Conservation (phyloP, 2,329 filamentous ascomycete species). For the Neocatenulostroma microsporum region DNA sequence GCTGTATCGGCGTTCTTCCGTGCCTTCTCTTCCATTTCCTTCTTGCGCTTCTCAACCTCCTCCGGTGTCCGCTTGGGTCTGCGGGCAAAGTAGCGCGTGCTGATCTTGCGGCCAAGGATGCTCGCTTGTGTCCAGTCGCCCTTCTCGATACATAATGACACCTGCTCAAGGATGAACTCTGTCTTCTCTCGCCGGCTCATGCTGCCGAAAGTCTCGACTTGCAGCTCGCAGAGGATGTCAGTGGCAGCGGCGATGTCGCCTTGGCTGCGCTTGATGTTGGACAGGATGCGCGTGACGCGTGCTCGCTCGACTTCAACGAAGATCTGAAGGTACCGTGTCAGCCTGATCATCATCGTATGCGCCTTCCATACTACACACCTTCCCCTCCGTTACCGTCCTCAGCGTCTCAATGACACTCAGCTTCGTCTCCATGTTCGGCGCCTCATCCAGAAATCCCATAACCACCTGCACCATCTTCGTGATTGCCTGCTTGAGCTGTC, state of each 20-base stretch:
- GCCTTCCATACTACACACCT: slow-evolving; percentile 45
- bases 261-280: slow-evolving; percentile 94
- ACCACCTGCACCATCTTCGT: slow-evolving; percentile 98
- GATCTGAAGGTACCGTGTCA: slow-evolving; percentile 49
- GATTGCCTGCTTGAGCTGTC: slow-evolving; percentile 96
- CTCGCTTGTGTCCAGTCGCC: slow-evolving; percentile 93
- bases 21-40: slow-evolving; percentile 77
- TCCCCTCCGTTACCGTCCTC: slow-evolving; percentile 94
- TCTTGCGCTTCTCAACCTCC: slow-evolving; percentile 82
- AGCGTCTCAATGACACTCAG: slow-evolving; percentile 89
- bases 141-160: slow-evolving; percentile 87
- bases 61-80: slow-evolving; percentile 86
- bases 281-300: slow-evolving; percentile 87
- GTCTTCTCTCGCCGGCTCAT: slow-evolving; percentile 98
- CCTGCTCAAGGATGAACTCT: slow-evolving; percentile 95
- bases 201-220: slow-evolving; percentile 97
- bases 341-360: neutral
- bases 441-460: slow-evolving; percentile 82
- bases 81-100: slow-evolving; percentile 81
- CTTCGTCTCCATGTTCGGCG: slow-evolving; percentile 79
- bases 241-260: slow-evolving; percentile 84
- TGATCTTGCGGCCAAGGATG: slow-evolving; percentile 93
- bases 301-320: slow-evolving; percentile 98
- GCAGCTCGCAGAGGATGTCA: slow-evolving; percentile 91
- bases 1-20: slow-evolving; percentile 51